phyloP scores from a whole-genome alignment of 345 rosid species.

The Tarenaya hassleriana region DNA sequence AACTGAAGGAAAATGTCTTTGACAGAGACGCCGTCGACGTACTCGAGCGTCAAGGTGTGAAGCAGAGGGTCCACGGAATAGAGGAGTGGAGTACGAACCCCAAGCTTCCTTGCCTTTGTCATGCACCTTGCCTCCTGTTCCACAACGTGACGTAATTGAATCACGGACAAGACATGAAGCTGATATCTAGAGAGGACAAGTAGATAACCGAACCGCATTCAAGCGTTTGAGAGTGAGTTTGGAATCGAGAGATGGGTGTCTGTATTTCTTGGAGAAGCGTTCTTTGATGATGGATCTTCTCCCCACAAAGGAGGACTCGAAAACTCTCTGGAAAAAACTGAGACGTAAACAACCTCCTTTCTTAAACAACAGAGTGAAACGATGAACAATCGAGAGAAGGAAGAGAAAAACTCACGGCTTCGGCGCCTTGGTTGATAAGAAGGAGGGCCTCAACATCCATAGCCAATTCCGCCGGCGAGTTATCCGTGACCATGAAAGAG shows the following conservation, averaged over 20 bases:
- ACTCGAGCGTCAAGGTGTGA: slow-evolving; percentile 80
- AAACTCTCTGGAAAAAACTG: slow-evolving; percentile 65
- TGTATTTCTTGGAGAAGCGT: slow-evolving; percentile 89
- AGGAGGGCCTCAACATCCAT: slow-evolving; percentile 38
- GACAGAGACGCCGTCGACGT: slow-evolving; percentile 67
- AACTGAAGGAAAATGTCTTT: slow-evolving; percentile 76
- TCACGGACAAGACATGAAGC: background rate
- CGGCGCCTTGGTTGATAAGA: slow-evolving; percentile 75
- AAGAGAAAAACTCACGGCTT: slow-evolving; percentile 48
- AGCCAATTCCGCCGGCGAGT: slow-evolving; percentile 5
- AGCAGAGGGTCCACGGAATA: slow-evolving; percentile 65
- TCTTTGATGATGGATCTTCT: slow-evolving; percentile 71
- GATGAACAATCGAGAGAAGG: background rate
- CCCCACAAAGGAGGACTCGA: slow-evolving; percentile 70
- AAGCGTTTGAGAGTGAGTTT: slow-evolving; percentile 77
- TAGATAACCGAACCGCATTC: slow-evolving; percentile 66
- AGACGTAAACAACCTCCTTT: slow-evolving; percentile 3
- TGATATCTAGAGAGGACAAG: background rate
- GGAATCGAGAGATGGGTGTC: slow-evolving; percentile 83
- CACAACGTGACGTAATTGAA: background rate
- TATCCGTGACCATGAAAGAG: no score
- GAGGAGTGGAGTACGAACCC: slow-evolving; percentile 69
- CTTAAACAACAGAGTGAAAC: background rate
- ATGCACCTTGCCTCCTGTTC: slow-evolving; percentile 89
- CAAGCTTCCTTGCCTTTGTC: slow-evolving; percentile 91